Conservation (phyloP, 345 rosid species). For the Eucalyptus polyanthemos region DNA sequence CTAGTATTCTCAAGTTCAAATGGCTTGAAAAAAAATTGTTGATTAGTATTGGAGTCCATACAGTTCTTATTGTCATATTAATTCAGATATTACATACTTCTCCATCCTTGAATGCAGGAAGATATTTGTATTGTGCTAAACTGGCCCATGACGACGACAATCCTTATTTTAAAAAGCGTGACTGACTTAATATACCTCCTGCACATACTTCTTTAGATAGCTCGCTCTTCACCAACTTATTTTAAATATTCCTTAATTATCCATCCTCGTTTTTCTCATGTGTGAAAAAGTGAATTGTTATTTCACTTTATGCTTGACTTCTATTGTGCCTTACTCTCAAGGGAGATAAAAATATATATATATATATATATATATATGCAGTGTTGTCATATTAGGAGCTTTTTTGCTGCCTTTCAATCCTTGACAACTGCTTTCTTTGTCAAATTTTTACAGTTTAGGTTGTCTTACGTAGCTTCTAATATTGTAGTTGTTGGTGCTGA, state of each 20-base stretch:
- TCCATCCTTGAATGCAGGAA: background rate
- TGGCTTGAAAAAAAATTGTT: background rate
- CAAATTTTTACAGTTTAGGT: no score
- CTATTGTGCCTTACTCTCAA: no score
- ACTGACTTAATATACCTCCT: fast-evolving
- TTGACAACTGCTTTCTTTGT: no score
- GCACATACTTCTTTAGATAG: background rate
- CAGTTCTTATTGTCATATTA: background rate
- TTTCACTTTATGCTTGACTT: background rate
- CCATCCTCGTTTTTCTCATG: background rate
- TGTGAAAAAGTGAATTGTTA: background rate
- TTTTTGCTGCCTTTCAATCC: no score
- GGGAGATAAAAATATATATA: no score
- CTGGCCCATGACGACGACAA: background rate
- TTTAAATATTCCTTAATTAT: no score
- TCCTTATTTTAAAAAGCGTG: background rate
- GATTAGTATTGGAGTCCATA: no score
- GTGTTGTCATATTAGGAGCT: no score
- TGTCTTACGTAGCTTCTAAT: no score
- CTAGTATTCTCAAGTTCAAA: background rate
- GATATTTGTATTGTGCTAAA: background rate
- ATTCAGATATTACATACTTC: background rate
- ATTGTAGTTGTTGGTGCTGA: no score
- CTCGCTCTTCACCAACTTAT: background rate
- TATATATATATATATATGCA: no score